Percentiles rank a stretch among this genome's conserved stretches.
Conservation (phyloP, 495 filamentous ascomycete species). For the Xylaria longipes region DNA sequence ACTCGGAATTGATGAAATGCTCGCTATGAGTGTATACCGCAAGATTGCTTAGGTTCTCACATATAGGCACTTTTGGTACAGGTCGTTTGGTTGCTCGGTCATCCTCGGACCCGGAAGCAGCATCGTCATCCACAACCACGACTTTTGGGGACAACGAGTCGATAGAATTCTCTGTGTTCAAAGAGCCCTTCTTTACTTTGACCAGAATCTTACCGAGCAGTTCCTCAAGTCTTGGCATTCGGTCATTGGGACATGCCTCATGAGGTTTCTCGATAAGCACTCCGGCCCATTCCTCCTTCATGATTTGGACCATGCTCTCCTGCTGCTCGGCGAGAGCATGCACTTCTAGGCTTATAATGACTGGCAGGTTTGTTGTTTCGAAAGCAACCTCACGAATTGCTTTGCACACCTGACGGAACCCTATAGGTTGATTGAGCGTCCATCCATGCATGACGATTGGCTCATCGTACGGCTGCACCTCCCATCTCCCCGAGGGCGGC, state of each 20-base stretch:
- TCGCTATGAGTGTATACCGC: slow-evolving; percentile 87
- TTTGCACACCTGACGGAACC: slow-evolving; percentile 83
- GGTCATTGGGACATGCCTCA: slow-evolving; percentile 52
- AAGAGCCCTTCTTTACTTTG: slow-evolving; percentile 79
- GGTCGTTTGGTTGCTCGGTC: slow-evolving; percentile 54
- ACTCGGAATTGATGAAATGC: slow-evolving; percentile 72
- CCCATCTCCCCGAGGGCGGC: slow-evolving; percentile 32
- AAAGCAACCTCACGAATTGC: slow-evolving; percentile 84
- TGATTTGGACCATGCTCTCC: slow-evolving; percentile 88
- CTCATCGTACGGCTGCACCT: slow-evolving; percentile 54
- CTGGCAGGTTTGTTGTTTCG: slow-evolving; percentile 69
- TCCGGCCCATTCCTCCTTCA: slow-evolving; percentile 82
- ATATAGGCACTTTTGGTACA: slow-evolving; percentile 58
- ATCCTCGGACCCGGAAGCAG: slow-evolving; percentile 39
- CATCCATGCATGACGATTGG: slow-evolving; percentile 82
- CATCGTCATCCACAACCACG: slow-evolving; percentile 39
- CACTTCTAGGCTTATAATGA: slow-evolving; percentile 91
- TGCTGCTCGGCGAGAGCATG: slow-evolving; percentile 84
- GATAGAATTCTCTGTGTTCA: slow-evolving; percentile 37
- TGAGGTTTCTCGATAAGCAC: slow-evolving; percentile 68
- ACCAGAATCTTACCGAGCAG: slow-evolving; percentile 83
- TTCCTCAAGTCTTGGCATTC: slow-evolving; percentile 72
- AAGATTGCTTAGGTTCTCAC: slow-evolving; percentile 70
- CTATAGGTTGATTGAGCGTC: slow-evolving; percentile 84
- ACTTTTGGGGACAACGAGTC: slow-evolving; percentile 33